Base-by-base conservation (phyloP, 306 rosid genomes). In the Myrica gale region DNA sequence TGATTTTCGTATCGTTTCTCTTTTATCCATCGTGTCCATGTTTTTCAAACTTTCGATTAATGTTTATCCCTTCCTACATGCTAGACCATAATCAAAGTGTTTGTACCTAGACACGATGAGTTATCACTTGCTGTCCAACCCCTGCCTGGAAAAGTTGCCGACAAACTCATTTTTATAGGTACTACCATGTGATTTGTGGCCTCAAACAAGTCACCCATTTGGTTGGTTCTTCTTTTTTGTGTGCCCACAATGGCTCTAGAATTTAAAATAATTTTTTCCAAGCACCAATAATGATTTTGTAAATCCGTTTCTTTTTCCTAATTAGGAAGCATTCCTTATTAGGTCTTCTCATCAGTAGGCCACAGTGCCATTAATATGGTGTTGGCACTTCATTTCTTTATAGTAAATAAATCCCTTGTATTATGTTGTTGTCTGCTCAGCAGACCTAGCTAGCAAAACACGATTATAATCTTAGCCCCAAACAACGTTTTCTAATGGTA, bases 161-260 rank as follows among this genome's bases (percentile, higher is more conserved):
- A 95, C 97, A 92, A 87, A 88, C 96, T 90, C 92, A 88, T 92
- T 90, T 32, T 82, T 84, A 78, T 84, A 77, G 84, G 77, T 79
- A 82, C 69, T 79, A 80, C 85, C 96, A 94, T 84, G 96, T 90
- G 96, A 89, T 88, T 87, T 91, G 89, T 86, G 89, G 89, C 88
- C 89, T 82, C 87, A 83, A 87, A 90, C 88, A 61, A 82, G 83
- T 90, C 88, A 85, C 81, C 86, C 81, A 78, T 88, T 84, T 78
- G 84, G 72, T 78, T 77, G 90, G 76, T 88, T 74, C 78, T 76
- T 78, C 86, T 80, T 84, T 82, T 78, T 75, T 81, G 15, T 70
- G 37, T 12, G 51, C 51, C 83, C 60, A 53, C 45, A 60, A 67
- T 66, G 76, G 68, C 70, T 78, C 48, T 71, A 72, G 48, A 76